Evolutionary conservation across 768 basidiomycete genomes (phyloP).

Genomic region (Russula brevipes): DNA sequence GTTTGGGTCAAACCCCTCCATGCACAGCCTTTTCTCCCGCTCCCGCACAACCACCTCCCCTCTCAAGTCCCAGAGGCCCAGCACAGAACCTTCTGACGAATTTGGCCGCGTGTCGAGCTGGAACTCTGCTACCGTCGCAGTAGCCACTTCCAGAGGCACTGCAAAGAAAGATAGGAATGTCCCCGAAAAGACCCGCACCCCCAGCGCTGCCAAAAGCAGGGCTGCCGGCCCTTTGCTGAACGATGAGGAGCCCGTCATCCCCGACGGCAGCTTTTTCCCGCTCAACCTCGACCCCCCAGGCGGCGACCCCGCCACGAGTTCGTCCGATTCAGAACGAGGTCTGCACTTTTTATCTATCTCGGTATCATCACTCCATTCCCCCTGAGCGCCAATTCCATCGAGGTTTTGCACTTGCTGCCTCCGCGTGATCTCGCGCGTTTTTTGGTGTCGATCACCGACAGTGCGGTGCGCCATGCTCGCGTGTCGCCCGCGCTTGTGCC

Average conservation of each 20-base stretch:
- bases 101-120: constrained; percentile 57
- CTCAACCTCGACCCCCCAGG: too few relatives aligned
- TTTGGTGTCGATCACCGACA: background rate
- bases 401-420: background rate
- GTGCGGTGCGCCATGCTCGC: background rate
- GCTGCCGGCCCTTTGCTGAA: too few relatives aligned
- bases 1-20: constrained; percentile 33
- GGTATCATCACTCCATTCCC: background rate
- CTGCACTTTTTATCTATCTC: background rate
- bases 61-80: constrained; percentile 25
- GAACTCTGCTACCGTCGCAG: constrained; percentile 32
- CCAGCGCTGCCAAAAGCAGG: background rate
- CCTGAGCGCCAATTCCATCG: constrained; percentile 4
- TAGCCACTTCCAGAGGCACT: constrained; percentile 25
- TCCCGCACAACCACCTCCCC: constrained; percentile 57
- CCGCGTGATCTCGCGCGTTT: background rate
- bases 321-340: constrained; percentile 4
- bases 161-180: constrained; percentile 37
- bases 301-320: too few relatives aligned
- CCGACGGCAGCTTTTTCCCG: too few relatives aligned
- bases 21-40: constrained; percentile 74
- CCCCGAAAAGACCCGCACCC: constrained; percentile 41
- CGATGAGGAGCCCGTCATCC: too few relatives aligned
- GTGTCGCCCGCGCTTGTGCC: background rate
- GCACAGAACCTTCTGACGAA: constrained; percentile 46